Evolutionary conservation across 768 basidiomycete genomes (phyloP), one percentile per base, ranked within the genome.

Genomic region (Mycena rebaudengoi): DNA sequence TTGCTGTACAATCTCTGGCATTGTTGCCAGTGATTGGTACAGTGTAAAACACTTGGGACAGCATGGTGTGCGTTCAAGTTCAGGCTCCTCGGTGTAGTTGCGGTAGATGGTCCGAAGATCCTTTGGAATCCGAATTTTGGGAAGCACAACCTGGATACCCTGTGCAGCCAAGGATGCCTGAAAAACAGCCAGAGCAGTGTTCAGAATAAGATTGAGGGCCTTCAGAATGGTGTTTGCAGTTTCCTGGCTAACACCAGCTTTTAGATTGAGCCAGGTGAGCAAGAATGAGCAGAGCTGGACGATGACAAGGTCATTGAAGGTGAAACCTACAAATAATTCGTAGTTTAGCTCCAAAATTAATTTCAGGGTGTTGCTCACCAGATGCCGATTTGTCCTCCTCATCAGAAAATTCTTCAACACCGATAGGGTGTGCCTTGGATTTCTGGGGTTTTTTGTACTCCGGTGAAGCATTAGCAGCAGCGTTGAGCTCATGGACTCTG

Each of bases 41-140:
- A 61, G 48, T 8, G 48, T 60, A 30, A 39, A 65, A 32, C 64
- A 65, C 37, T 61, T 60, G 18, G 64, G 64, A 61, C 59, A 62
- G 28, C 59, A 61, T 7, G 60, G 39, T 13, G 65, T 66, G 20
- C 65, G 53, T 23, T 44, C 6, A 30, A 66, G 50, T 28, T 56
- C 49, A 21, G 65, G 59, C 45, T 66, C 52, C 25, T 1, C 50
- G 26, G 16, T 40, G 30, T 53, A 51, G 23, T 40, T 50, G 16
- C 18, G 14, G 25, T 55, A 57, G 21, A 44, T 46, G 6, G 65
- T 66, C 21, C 65, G 52, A 50, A 66, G 25, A 33, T 66, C 65
- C 39, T 40, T 51, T 11, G 65, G 65, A 45, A 66, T 62, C 26
- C 32, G 44, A 10, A 57, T 13, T 40, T 43, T 51, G 2, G 60